Percentiles rank a stretch among this genome's conserved stretches.
These are phyloP conservation scores for Mimosa pudica DNA, from an alignment of 306 rosid species.

Conservation along the genomic window DNA sequence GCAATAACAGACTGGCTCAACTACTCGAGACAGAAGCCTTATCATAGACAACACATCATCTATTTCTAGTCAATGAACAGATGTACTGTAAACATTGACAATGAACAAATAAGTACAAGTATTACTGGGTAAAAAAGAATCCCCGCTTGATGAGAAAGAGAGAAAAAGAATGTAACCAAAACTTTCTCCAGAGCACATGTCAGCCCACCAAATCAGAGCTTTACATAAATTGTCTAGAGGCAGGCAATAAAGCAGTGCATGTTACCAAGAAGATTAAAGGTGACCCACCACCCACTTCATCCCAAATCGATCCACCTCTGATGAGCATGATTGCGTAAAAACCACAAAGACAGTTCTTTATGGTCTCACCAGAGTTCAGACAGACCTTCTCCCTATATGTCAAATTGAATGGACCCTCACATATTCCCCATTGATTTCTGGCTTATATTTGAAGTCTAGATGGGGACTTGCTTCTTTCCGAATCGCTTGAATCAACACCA, in stretches of 20 bases:
- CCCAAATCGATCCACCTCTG: slow-evolving; percentile 35
- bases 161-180: slow-evolving; percentile 25
- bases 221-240: slow-evolving; percentile 34
- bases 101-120: not conserved
- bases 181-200: slow-evolving; percentile 27
- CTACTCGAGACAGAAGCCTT: not conserved
- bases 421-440: slow-evolving; percentile 21
- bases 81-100: not conserved
- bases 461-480: slow-evolving; percentile 23
- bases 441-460: slow-evolving; percentile 23
- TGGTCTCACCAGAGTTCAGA: slow-evolving; percentile 28
- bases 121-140: slow-evolving; percentile 1
- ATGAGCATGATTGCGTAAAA: slow-evolving; percentile 20
- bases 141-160: not conserved
- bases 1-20: not conserved
- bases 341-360: slow-evolving; percentile 30
- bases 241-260: slow-evolving; percentile 37
- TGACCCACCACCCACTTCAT: slow-evolving; percentile 40
- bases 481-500: slow-evolving; percentile 24
- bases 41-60: not conserved
- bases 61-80: slow-evolving; percentile 3
- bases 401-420: slow-evolving; percentile 37
- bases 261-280: slow-evolving; percentile 34
- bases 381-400: slow-evolving; percentile 30
- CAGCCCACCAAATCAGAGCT: slow-evolving; percentile 30